Conservation (phyloP, 202 grass and related monocot genomes). For the Saccharum hybrid region DNA sequence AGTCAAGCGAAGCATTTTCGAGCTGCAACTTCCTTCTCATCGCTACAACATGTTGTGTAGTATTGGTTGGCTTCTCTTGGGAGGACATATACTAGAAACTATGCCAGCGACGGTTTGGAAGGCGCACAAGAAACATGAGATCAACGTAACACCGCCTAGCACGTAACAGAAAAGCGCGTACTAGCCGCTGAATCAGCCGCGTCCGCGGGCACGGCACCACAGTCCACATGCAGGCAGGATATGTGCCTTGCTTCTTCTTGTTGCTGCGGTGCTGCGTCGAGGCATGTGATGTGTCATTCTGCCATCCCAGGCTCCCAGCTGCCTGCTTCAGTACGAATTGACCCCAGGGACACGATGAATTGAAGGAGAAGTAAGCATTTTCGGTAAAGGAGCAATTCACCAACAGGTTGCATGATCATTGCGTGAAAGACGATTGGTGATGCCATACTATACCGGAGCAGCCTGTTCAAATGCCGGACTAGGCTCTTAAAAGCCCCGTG, state of each 20-base stretch:
- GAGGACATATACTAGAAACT: background rate
- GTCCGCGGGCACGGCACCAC: background rate
- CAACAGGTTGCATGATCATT: background rate
- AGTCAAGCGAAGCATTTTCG: background rate
- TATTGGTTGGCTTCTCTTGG: background rate
- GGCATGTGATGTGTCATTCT: background rate
- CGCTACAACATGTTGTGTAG: background rate
- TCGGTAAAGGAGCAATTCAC: background rate
- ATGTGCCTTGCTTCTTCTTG: background rate
- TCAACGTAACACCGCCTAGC: background rate
- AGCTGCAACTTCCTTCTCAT: background rate
- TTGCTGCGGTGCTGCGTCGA: background rate
- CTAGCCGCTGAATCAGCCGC: conserved; percentile 16
- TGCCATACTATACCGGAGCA: no score
- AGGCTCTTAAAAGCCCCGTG: background rate
- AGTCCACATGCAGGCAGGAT: background rate
- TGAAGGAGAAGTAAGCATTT: background rate
- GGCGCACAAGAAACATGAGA: background rate
- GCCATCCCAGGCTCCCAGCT: background rate
- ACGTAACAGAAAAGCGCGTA: conserved; percentile 15
- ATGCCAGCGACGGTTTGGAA: background rate
- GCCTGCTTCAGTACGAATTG: background rate
- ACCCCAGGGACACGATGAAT: background rate
- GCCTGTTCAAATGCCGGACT: background rate
- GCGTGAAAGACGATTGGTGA: no score